Evolutionary conservation across 768 basidiomycete genomes (phyloP), one percentile per base, ranked within the genome.

Genomic region (Phylloporus sp.): DNA sequence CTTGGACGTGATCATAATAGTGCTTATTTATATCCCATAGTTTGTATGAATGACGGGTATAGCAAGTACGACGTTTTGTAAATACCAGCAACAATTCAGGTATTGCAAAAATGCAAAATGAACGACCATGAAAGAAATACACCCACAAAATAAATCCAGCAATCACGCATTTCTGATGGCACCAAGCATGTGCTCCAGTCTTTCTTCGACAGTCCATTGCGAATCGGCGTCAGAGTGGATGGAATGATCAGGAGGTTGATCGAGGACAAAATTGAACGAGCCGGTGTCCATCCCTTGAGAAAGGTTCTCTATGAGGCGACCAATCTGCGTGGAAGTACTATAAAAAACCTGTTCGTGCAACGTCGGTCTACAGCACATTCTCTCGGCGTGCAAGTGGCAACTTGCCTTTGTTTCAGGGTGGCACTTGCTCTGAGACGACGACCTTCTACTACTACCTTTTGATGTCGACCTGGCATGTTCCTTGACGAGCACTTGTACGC

Each of bases 351-450:
- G 41, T 46, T 29, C 42, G 23, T 45, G 23, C 43, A 34, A 49
- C 22, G 38, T 63, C 36, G 40, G 48, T 32, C 50, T 33, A 20
- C 37, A 44, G 27, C 15, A 31, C 14, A 38, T 48, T 28, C 46
- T 13, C n/a, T n/a, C n/a, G n/a, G n/a, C n/a, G n/a, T 32, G 43
- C 48, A 18, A 41, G 44, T 38, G 27, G 37, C 44, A 44, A 64
- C 72, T 52, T 65, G 86, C 89, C 80, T 90, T 90, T 27, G 90
- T 92, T 62, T 92, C 89, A 53, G 90, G 89, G 39, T 84, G 78
- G 55, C 69, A 65, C 58, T 79, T 75, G 61, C 73, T 73, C 66
- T 76, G 73, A 50, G 64, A 61, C 28, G 64, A 61, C 28, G 68
- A 38, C 60, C 80, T 84, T 69, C 78, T 84, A 49, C 69, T 71